Base-by-base conservation (phyloP, 129 eudicot genomes). In the Tanacetum coccineum region DNA sequence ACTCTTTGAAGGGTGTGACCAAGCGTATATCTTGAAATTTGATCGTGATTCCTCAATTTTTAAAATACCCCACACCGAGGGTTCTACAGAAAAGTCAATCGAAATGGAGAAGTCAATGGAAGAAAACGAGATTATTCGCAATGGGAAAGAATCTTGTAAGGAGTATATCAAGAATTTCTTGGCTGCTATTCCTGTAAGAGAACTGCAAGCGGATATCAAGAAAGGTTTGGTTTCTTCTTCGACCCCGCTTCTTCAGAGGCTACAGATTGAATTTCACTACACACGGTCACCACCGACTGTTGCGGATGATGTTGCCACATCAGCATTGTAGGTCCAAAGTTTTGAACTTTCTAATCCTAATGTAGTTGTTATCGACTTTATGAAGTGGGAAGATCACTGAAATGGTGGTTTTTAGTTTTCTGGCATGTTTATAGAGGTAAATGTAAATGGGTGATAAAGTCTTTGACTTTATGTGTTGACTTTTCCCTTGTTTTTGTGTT, bases 131-230 rank as follows among this genome's bases (percentile, higher is more conserved):
- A 54, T 80, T 45, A 20, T 87, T 64, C 78, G 91, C 59, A 53
- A 60, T 6, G 95, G 97, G 30, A 90, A 84, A 79, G 95, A 87
- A 51, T 82, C 84, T 4, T 90, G 97, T 70, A 90, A 80, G 80
- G 97, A 87, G 70, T 90, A 90, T 74, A 82, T 90, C 7, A 90
- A 90, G 83, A 82, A 48, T 20, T 90, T 90, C 71, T 82, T 90
- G 79, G 97, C 97, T 62, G 88, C 97, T 11, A 85, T 90, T 36
- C 97, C 97, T 2, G 76, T 90, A 9, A 80, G 95, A 71, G 97
- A 90, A 74, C 67, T 90, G 61, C 91, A 78, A 62, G 81, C 78
- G 15, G 97, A 90, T 82, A 72, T 90, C 39, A 84, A 87, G 80
- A 90, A 74, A 76, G 97, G 97, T 36, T 71, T 90, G 59, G 61